A percentile compares a stretch with the other conserved stretches of the same genome.
Evolutionary conservation across 1,284 basidiomycete species (phyloP).

Genomic region (Golubevia pallescens): DNA sequence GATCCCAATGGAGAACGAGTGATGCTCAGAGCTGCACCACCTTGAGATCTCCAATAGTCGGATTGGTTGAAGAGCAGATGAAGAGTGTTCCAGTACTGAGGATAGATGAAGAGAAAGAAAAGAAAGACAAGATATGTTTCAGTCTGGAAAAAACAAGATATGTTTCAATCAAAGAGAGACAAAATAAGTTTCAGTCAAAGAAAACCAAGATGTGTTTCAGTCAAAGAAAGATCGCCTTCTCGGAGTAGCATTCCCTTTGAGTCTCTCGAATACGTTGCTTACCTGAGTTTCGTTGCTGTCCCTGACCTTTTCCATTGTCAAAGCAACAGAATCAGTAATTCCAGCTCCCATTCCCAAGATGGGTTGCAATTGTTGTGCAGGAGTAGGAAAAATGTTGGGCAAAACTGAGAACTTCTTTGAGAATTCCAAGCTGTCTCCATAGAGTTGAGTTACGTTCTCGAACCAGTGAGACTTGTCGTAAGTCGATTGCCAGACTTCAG

Average conservation of each 20-base stretch:
- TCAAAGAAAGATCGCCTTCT: not conserved
- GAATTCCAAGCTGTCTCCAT: not conserved
- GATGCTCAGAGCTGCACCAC: constrained; percentile 29
- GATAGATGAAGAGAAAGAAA: too few relatives aligned
- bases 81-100: constrained; percentile 35
- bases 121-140: too few relatives aligned
- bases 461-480: too few relatives aligned
- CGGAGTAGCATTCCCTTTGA: not conserved
- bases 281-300: not conserved
- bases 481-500: too few relatives aligned
- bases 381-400: not conserved
- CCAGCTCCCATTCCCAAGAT: not conserved
- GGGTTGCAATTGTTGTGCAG: not conserved
- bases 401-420: not conserved
- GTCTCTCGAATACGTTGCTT: not conserved
- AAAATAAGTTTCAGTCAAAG: too few relatives aligned
- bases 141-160: too few relatives aligned
- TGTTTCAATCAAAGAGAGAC: too few relatives aligned
- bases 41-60: constrained; percentile 17
- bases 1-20: constrained; percentile 39
- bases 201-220: not conserved
- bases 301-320: not conserved
- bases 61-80: constrained; percentile 30
- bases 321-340: not conserved
- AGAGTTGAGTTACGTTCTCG: not conserved